A percentile compares a stretch with the other conserved stretches of the same genome.
Evolutionary conservation across 805 yeast species (phyloP).

Genomic region (Sugiyamaella americana): DNA sequence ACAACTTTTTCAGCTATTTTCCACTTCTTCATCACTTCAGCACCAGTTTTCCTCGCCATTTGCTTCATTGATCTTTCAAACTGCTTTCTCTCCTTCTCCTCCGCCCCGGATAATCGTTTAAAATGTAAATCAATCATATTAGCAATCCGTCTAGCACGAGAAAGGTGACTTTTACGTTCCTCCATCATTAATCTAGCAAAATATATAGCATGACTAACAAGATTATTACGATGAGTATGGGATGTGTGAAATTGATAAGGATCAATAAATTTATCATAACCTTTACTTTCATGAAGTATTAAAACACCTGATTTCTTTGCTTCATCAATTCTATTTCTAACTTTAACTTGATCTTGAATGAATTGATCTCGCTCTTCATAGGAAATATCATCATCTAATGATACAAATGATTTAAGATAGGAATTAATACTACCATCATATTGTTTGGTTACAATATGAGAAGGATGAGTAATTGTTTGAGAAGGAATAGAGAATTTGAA

Average conservation of each 20-base stretch:
- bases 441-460: slow-evolving; percentile 45
- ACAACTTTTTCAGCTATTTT: slow-evolving; percentile 71
- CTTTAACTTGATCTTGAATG: slow-evolving; percentile 45
- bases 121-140: slow-evolving; percentile 82
- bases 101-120: slow-evolving; percentile 79
- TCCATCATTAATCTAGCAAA: slow-evolving; percentile 67
- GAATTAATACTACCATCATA: slow-evolving; percentile 36
- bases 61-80: slow-evolving; percentile 62
- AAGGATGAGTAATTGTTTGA: slow-evolving; percentile 55
- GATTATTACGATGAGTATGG: slow-evolving; percentile 59
- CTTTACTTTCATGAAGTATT: not conserved
- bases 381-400: slow-evolving; percentile 56
- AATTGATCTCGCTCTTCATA: slow-evolving; percentile 55
- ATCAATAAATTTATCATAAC: slow-evolving; percentile 35
- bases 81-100: slow-evolving; percentile 71
- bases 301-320: slow-evolving; percentile 38
- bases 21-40: slow-evolving; percentile 89
- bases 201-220: slow-evolving; percentile 67
- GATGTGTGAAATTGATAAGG: slow-evolving; percentile 39
- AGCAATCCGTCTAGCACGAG: slow-evolving; percentile 67
- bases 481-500: slow-evolving; percentile 16
- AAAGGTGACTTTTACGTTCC: slow-evolving; percentile 53
- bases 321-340: slow-evolving; percentile 40
- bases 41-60: slow-evolving; percentile 74
- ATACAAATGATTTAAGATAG: slow-evolving; percentile 49